Evolutionary conservation across 1,284 basidiomycete genomes (phyloP).

Genomic region (Rhodotorula sp.): DNA sequence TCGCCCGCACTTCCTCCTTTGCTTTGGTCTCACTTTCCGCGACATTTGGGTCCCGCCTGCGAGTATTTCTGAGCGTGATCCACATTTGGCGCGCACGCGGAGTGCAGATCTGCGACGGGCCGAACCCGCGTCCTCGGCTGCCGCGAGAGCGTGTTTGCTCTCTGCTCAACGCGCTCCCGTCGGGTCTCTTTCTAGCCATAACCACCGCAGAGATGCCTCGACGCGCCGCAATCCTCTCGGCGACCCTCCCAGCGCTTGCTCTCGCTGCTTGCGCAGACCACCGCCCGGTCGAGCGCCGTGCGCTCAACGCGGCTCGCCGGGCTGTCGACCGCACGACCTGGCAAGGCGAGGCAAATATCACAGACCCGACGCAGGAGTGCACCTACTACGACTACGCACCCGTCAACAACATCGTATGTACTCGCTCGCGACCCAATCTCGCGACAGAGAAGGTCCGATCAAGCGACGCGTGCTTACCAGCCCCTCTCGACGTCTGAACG

Average conservation of each 20-base stretch:
- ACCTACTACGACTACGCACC: conserved; percentile 20
- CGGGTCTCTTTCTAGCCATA: too few relatives aligned
- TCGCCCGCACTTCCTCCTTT: not conserved
- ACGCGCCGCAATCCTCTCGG: not conserved
- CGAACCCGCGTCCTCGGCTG: too few relatives aligned
- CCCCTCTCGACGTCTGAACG: not conserved
- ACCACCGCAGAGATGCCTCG: too few relatives aligned
- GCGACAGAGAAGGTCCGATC: not conserved
- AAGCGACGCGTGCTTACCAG: not conserved
- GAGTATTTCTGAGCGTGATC: not conserved
- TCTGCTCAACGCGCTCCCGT: too few relatives aligned
- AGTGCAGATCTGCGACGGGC: too few relatives aligned
- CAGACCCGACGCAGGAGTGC: conserved; percentile 14
- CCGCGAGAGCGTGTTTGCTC: too few relatives aligned
- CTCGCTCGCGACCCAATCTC: not conserved
- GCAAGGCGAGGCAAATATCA: conserved; percentile 15
- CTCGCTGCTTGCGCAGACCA: not conserved
- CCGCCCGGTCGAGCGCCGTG: not conserved
- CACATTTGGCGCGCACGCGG: too few relatives aligned
- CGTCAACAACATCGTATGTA: conserved; percentile 15
- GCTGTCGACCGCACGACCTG: conserved; percentile 18
- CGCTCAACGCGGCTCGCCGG: conserved; percentile 1
- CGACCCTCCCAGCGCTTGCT: not conserved
- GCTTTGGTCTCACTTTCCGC: not conserved
- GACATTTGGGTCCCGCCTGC: not conserved